Conservation (phyloP, 768 basidiomycete genomes). For the Cubamyces lactineus region DNA sequence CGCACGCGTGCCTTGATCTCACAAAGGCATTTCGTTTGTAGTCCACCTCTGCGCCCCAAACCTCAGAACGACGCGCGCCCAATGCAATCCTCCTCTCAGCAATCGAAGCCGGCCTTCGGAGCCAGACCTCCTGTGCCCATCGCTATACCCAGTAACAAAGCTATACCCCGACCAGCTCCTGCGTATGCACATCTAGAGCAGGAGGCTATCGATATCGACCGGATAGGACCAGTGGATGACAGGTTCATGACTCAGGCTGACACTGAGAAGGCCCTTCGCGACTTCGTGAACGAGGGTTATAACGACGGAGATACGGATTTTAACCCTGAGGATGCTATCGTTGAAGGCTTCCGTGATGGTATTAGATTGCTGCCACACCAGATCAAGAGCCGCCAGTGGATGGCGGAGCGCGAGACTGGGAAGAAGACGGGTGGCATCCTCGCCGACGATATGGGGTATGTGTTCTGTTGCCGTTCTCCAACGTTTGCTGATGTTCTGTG, state of each 20-base stretch:
- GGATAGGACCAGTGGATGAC: constrained; percentile 29
- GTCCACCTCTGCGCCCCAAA: constrained; percentile 20
- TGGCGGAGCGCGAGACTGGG: constrained; percentile 78
- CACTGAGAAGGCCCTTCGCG: constrained; percentile 29
- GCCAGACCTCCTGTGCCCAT: constrained; percentile 34
- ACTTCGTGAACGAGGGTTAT: constrained; percentile 38
- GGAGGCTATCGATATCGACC: constrained; percentile 38
- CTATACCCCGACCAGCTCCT: constrained; percentile 16
- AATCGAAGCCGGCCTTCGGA: constrained; percentile 1
- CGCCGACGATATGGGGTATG: constrained; percentile 89
- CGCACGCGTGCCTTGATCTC: neutral
- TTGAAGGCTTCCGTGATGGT: constrained; percentile 75
- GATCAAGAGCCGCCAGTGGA: constrained; percentile 83
- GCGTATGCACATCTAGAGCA: constrained; percentile 29
- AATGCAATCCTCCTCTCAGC: neutral
- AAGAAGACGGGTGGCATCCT: constrained; percentile 87
- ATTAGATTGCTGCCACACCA: constrained; percentile 86
- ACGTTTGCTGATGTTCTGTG: constrained; percentile 6
- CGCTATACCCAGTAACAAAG: constrained; percentile 40
- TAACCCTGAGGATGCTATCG: constrained; percentile 66
- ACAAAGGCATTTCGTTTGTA: neutral
- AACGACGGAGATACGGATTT: constrained; percentile 44
- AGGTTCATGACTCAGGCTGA: constrained; percentile 25
- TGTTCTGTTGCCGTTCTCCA: neutral
- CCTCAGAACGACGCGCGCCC: constrained; percentile 14